phyloP scores from a whole-genome alignment of 23 red algal species.

The Agarophyton chilense region DNA sequence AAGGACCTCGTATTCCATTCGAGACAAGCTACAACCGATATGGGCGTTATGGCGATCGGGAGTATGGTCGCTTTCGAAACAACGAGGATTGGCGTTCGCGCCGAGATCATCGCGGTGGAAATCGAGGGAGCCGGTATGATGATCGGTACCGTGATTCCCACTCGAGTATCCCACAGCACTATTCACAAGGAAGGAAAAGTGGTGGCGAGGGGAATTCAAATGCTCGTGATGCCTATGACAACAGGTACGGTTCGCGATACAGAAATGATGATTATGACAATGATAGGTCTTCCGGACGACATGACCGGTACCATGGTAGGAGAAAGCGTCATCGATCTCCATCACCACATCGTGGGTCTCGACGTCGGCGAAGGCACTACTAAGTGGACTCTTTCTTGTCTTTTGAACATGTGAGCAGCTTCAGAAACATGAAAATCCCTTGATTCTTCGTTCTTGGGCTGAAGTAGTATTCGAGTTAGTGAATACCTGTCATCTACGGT shows the following conservation, averaged over 20 bases:
- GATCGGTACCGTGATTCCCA: background rate
- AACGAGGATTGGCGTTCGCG: conserved; percentile 25
- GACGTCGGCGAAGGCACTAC: conserved; percentile 31
- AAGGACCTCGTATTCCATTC: background rate
- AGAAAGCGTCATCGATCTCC: conserved; percentile 45
- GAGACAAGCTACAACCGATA: background rate
- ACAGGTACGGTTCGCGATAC: conserved; percentile 22
- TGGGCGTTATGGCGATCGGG: background rate
- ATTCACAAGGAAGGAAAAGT: background rate
- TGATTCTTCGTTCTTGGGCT: background rate
- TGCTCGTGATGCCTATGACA: conserved; percentile 1
- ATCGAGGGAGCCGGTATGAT: conserved; percentile 23
- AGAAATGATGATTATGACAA: conserved; percentile 23
- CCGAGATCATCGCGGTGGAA: conserved; percentile 10
- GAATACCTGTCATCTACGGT: conserved; percentile 2
- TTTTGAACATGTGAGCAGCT: background rate
- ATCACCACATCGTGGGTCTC: conserved; percentile 15
- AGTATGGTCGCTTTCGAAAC: background rate
- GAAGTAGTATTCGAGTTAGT: background rate
- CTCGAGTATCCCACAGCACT: background rate
- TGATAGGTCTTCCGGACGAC: background rate
- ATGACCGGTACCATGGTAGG: conserved; percentile 25
- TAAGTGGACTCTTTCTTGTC: background rate
- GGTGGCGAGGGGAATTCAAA: background rate
- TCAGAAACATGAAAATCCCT: background rate